Base-by-base conservation (phyloP, 345 rosid species). In the Arabis alpina region DNA sequence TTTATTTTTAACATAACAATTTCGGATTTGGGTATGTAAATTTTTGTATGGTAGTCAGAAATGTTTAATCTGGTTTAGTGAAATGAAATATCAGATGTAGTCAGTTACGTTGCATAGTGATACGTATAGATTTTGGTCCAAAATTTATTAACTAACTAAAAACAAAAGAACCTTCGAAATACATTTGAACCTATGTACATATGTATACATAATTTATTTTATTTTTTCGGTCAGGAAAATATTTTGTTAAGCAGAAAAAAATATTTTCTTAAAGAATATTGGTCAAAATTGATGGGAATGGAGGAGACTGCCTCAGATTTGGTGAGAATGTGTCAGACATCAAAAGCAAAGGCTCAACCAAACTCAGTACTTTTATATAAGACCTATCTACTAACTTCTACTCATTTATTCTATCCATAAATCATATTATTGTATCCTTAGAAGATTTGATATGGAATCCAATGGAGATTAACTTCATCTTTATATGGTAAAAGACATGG, bases 271-370 rank as follows among this genome's bases (percentile, higher is more conserved):
- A 64, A 40, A 40, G 52, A 56, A 65, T 45, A 57, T 28, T 73
- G 45, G 66, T 64, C 71, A 73, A 73, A 51, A 47, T 41, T 47
- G 45, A 5, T 42, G 36, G 37, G 10, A 56, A 40, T 40, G 51
- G 76, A 64, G 71, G 52, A 73, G 71, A 73, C 59, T 49, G 71
- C 37, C 66, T 73, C 71, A 73, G 27, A 56, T 64, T 64, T 73
- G 60, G 56, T 56, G 77, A 73, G 71, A 73, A 73, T 56, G 66
- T 73, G 71, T 65, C 77, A 73, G 71, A 28, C 60, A 65, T 65
- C 66, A 65, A 40, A 19, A 73, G 71, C 77, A 56, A 73, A 48
- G 49, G 27, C 66, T 56, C 48, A 40, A 56, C 36, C 14, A 56
- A 71, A 28, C 19, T 57, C 52, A 28, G 5, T 56, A 5, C n/a